Conservation (phyloP, 2,329 filamentous ascomycete genomes). For the Saccharata proteae region DNA sequence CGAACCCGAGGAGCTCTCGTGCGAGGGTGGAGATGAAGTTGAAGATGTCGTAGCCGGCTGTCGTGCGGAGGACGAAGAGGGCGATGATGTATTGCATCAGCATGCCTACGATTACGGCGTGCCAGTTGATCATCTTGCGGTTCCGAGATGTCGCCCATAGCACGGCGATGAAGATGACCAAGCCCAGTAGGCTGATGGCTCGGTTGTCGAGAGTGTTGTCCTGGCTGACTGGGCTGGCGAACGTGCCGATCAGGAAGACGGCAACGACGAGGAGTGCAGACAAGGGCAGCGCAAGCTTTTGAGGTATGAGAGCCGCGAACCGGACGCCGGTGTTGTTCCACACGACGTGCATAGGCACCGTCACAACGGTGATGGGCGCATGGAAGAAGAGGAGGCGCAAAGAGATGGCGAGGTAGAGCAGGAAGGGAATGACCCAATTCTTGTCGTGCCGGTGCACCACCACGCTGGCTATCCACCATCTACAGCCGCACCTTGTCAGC, state of each 20-base stretch:
- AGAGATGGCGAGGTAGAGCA: conserved; percentile 64
- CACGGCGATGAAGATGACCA: conserved; percentile 54
- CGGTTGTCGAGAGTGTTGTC: conserved; percentile 75
- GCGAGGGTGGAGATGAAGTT: conserved; percentile 71
- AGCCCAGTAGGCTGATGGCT: conserved; percentile 67
- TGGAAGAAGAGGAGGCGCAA: conserved; percentile 65
- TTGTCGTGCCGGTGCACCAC: conserved; percentile 58
- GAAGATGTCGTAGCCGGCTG: conserved; percentile 79
- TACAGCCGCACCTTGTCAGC: conserved; percentile 15
- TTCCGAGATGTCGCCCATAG: conserved; percentile 64
- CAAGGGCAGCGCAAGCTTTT: conserved; percentile 49
- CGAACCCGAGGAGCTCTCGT: conserved; percentile 62
- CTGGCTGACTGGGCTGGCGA: conserved; percentile 55
- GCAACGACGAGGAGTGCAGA: conserved; percentile 53
- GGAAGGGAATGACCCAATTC: conserved; percentile 76
- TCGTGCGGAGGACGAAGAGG: conserved; percentile 73
- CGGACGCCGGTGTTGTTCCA: conserved; percentile 56
- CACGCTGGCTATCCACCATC: conserved; percentile 68
- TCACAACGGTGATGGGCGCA: conserved; percentile 54
- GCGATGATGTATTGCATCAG: conserved; percentile 78
- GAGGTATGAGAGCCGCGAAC: conserved; percentile 51
- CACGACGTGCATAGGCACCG: conserved; percentile 50
- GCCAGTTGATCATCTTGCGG: conserved; percentile 41
- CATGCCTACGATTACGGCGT: conserved; percentile 70
- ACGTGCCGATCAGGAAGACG: conserved; percentile 66